Evolutionary conservation across 2,329 filamentous ascomycete genomes (phyloP), one percentile per base, ranked within the genome.

Genomic region (Bipolaris sorokiniana): DNA sequence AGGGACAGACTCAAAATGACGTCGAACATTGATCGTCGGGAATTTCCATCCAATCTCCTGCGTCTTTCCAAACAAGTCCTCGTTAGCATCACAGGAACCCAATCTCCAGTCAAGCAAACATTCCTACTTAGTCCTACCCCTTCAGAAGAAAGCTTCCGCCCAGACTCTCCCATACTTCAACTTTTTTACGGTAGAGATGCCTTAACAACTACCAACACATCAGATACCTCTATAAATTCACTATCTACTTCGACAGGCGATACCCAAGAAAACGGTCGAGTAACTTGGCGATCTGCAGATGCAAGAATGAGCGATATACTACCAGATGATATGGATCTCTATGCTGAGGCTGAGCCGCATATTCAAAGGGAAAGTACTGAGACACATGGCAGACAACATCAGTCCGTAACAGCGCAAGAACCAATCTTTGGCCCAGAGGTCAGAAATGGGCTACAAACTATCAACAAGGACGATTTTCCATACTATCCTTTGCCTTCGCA

Each of bases 111-210:
- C 3, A n/a, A 53, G 28, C 49, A 49, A 20, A 54, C 50, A 11
- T 57, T 57, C 6, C 38, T 57, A 5, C 45, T 54, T 7, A 57
- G 54, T 22, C 45, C 54, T 33, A 57, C 37, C 3, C 44, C 54
- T 3, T 44, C 54, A 0, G 34, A 26, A 13, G 36, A 34, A 18
- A 45, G 5, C 23, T 48, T 57, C 31, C 28, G 41, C 5, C 22
- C 3, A 11, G 51, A 58, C 9, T 58, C 51, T 5, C 51, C 51
- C 2, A 18, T 55, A 0, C 51, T 58, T 10, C 46, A 46, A 11
- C 15, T 34, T 38, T 11, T 22, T 5, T n/a, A 9, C 7, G 11
- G 15, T 7, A 4, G 38, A 23, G n/a, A 18, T 9, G n/a, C 42
- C 7, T 18, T 45, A 9, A n/a, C 7, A n/a, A 20, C 28, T 11